Evolutionary conservation across 169 alveolate species (phyloP), one percentile per base, ranked within the genome.

Genomic region (Eimeria brunetti): DNA sequence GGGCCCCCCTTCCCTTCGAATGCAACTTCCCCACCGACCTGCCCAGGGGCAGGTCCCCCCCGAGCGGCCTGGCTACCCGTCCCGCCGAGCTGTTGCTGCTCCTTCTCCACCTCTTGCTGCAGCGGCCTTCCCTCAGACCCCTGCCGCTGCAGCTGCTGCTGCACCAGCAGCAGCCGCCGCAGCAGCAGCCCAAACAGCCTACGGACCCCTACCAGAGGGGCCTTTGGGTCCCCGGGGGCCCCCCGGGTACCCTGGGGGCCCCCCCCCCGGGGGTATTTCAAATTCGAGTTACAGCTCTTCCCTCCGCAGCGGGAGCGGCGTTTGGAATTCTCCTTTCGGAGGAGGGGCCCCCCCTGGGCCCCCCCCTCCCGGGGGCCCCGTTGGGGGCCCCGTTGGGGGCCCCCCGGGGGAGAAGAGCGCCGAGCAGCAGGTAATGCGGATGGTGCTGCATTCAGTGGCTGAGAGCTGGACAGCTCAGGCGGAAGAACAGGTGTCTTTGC

Each of bases 311-410:
- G 41, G 27, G 64, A 30, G 67, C 67, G 64, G 67, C 85, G 85
- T 78, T 7, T 78, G 88, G 88, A 78, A 41, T 56, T 78, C 88
- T 24, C 88, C 88, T 62, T 78, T 78, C 22, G 88, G 88, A 38
- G 20, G 46, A 14, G 88, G 85, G 49, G 58, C 56, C 58, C 85
- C 85, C 85, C n/a, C 58, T 18, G 11, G 58, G 24, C 14, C 58
- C 58, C 58, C n/a, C 49, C 58, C 46, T 27, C 49, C 85, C 49
- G 22, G 58, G 8, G 51, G 58, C 8, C 58, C 14, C 24, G 53
- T 8, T 14, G 85, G 56, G 85, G 56, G 58, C 85, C 56, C 85
- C 1, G 18, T 18, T n/a, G 58, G 11, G 84, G 44, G 56, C 53
- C 27, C 53, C 2, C 11, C 38, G 9, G 58, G 56, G 85, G 56